Evolutionary conservation across 805 yeast species (phyloP), one percentile per base, ranked within the genome.

Genomic region (Kazachstania martiniae): DNA sequence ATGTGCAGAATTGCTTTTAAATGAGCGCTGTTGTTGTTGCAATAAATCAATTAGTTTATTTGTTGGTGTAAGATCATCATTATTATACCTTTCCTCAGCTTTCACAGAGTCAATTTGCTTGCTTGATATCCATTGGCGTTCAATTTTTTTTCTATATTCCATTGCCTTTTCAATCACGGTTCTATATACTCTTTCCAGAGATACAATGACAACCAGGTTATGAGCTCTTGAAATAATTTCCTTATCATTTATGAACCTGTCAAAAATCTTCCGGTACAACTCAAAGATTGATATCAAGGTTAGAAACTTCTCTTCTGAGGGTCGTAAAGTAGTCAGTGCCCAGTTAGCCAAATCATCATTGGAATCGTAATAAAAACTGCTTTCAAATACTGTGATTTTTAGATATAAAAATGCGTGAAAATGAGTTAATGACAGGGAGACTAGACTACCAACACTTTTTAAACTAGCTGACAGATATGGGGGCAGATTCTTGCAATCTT

Each of bases 111-210:
- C 13, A 18, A 8, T 12, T 14, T 23, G 6, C 6, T 24, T 8
- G 15, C 25, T 30, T 12, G 25, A 17, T 10, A 27, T 14, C 32
- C 32, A 35, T 24, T 27, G n/a, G 18, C 12, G 17, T 32, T 48
- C 53, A 2, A 41, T 37, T 12, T 29, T 34, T 8, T 38, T 37
- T 29, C 51, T 39, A 25, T 40, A 40, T 14, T 43, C 47, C 7
- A 46, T 12, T 2, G 47, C 47, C 16, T 41, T 46, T 10, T 35
- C 35, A 3, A 45, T 26, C 9, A 48, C 40, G 6, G 43, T 39
- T 29, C 51, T 33, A 18, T 27, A 34, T 2, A 43, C 34, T 19
- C 28, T 39, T 14, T 40, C 49, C 27, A 42, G 21, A 4, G 49
- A 33, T 13, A 38, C 18, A 1, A 27, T 12, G 10, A 39, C 18